These are phyloP conservation scores for Mortierella sp. DNA, from an alignment of 371 early-diverging fungal genomes.

Conservation along the genomic window DNA sequence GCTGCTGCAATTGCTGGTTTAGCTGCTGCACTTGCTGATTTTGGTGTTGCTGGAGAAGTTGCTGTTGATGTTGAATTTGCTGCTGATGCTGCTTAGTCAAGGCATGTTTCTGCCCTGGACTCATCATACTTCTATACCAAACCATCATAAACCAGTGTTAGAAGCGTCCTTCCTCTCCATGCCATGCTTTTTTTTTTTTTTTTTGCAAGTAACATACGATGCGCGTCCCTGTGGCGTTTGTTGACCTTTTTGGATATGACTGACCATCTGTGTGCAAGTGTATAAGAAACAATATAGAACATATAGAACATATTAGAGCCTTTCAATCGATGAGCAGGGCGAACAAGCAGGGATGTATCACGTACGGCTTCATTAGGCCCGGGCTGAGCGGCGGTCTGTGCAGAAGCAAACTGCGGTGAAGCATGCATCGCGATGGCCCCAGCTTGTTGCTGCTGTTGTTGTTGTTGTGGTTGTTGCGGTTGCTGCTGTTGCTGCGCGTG, in stretches of 20 bases:
- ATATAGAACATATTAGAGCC: no score
- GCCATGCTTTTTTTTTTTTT: no score
- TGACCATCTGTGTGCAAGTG: not conserved
- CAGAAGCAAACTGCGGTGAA: constrained; percentile 37
- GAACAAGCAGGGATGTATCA: not conserved
- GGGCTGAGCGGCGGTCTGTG: constrained; percentile 19
- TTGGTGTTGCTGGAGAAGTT: constrained; percentile 21
- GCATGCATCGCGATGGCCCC: constrained; percentile 25
- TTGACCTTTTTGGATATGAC: no score
- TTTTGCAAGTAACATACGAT: no score
- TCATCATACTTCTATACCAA: constrained; percentile 25
- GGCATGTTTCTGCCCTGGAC: constrained; percentile 19
- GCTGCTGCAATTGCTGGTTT: constrained; percentile 12
- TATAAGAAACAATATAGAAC: no score
- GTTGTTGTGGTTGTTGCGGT: no score
- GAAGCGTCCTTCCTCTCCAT: not conserved
- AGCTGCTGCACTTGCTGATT: constrained; percentile 19
- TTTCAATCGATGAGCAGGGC: no score
- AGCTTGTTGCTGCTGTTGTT: constrained; percentile 28
- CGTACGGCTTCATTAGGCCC: constrained; percentile 31
- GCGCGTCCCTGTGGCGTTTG: no score
- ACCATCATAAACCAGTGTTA: not conserved
- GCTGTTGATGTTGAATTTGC: constrained; percentile 12
- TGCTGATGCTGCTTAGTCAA: constrained; percentile 17
- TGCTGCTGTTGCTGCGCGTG: constrained; percentile 34